phyloP scores from a whole-genome alignment of 257 asterid genomes.

The Fraxinus anomala region DNA sequence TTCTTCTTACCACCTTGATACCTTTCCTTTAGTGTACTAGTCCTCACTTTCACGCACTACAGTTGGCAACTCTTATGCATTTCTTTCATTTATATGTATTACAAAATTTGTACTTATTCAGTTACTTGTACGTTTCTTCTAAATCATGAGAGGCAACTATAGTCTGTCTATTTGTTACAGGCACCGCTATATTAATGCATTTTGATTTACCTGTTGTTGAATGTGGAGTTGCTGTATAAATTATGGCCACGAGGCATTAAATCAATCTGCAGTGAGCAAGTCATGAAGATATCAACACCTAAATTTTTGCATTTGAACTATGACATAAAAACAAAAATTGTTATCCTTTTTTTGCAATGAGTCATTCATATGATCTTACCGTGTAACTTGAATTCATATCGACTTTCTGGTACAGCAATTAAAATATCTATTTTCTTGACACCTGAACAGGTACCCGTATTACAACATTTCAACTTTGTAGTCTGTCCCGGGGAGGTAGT shows the following conservation, averaged over 20 bases:
- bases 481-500: conserved; percentile 88
- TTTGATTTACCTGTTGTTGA: background rate
- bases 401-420: background rate
- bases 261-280: conserved; percentile 15
- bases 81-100: conserved; percentile 3
- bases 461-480: conserved; percentile 60
- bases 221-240: background rate
- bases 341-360: conserved; percentile 7
- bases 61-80: background rate
- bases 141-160: conserved; percentile 7
- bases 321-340: conserved; percentile 15
- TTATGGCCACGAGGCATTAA: background rate
- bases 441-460: conserved; percentile 67
- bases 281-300: background rate
- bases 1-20: background rate
- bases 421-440: conserved; percentile 21
- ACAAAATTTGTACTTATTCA: background rate
- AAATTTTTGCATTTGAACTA: conserved; percentile 1
- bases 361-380: background rate
- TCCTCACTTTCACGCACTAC: background rate
- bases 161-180: background rate
- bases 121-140: conserved; percentile 9
- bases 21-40: background rate
- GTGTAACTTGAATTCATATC: conserved; percentile 1
- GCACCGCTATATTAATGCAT: background rate